Evolutionary conservation across 192 early-diverging fungal species (phyloP).

Genomic region (Coemansia reversa): DNA sequence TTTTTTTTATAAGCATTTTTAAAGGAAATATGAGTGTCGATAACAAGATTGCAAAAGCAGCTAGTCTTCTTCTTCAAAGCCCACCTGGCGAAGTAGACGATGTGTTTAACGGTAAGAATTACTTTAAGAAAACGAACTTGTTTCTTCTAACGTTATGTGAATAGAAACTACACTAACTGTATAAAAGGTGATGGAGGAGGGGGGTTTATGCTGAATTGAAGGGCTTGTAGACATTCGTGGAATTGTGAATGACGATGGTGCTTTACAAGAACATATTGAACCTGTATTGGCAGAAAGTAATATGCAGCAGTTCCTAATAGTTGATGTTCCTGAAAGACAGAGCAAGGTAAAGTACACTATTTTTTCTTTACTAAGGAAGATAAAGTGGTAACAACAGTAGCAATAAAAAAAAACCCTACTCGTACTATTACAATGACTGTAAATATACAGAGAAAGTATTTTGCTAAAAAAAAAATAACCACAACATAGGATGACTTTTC

Average conservation of each 20-base stretch:
- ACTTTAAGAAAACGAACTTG: no score
- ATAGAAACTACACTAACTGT: no score
- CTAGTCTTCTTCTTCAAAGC: slow-evolving; percentile 73
- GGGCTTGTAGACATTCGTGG: slow-evolving; percentile 87
- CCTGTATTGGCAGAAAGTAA: slow-evolving; percentile 78
- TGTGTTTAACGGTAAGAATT: slow-evolving; percentile 84
- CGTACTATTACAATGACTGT: no score
- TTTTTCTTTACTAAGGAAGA: background rate
- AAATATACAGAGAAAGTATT: no score
- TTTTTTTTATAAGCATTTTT: no score
- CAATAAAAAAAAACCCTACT: no score
- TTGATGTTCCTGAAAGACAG: slow-evolving; percentile 61
- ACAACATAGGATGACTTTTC: background rate
- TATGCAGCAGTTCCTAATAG: slow-evolving; percentile 75
- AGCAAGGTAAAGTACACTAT: slow-evolving; percentile 10
- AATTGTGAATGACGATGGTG: slow-evolving; percentile 76
- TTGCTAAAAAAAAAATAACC: background rate
- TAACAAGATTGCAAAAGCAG: slow-evolving; percentile 73
- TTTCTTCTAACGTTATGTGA: no score
- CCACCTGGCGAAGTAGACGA: slow-evolving; percentile 98
- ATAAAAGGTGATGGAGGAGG: no score
- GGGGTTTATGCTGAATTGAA: background rate
- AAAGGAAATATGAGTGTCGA: slow-evolving; percentile 44
- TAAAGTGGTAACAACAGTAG: no score
- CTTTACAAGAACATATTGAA: slow-evolving; percentile 66